Conservation (phyloP, 169 alveolate genomes). For the Plasmodium malariae region DNA sequence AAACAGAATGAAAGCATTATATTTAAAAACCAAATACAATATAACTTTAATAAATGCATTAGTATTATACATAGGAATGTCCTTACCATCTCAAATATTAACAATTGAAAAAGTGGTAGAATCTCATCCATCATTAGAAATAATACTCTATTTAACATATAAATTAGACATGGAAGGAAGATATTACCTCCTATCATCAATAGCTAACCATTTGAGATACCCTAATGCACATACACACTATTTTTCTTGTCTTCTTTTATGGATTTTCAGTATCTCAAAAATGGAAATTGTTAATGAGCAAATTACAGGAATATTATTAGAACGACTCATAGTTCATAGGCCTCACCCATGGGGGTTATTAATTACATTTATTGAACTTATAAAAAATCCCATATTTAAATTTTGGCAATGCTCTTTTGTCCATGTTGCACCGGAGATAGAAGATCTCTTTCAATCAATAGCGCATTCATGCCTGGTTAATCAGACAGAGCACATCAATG, state of each 20-base stretch:
- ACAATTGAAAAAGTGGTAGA: slow-evolving; percentile 32
- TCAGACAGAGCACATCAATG: slow-evolving; percentile 26
- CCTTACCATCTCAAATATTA: slow-evolving; percentile 50
- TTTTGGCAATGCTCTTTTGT: slow-evolving; percentile 85
- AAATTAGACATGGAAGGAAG: slow-evolving; percentile 91
- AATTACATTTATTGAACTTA: slow-evolving; percentile 94
- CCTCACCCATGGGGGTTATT: slow-evolving; percentile 99
- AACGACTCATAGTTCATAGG: slow-evolving; percentile 93
- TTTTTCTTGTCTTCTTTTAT: slow-evolving; percentile 91
- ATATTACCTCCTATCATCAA: slow-evolving; percentile 91
- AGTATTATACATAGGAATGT: slow-evolving; percentile 86
- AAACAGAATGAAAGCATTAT: slow-evolving; percentile 77
- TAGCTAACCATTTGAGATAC: slow-evolving; percentile 96
- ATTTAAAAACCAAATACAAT: slow-evolving; percentile 83
- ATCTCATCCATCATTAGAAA: slow-evolving; percentile 83
- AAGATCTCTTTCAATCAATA: slow-evolving; percentile 81
- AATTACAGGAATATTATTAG: slow-evolving; percentile 93
- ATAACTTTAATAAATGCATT: slow-evolving; percentile 87
- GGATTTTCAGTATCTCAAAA: slow-evolving; percentile 91
- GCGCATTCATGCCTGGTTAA: slow-evolving; percentile 79
- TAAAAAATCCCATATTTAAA: slow-evolving; percentile 92
- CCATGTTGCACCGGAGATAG: slow-evolving; percentile 81
- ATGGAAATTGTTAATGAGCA: slow-evolving; percentile 92
- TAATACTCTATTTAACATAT: slow-evolving; percentile 84
- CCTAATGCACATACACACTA: slow-evolving; percentile 96